Evolutionary conservation across 1,139 yeast species (phyloP).

Genomic region (Kodamaea suecica): DNA sequence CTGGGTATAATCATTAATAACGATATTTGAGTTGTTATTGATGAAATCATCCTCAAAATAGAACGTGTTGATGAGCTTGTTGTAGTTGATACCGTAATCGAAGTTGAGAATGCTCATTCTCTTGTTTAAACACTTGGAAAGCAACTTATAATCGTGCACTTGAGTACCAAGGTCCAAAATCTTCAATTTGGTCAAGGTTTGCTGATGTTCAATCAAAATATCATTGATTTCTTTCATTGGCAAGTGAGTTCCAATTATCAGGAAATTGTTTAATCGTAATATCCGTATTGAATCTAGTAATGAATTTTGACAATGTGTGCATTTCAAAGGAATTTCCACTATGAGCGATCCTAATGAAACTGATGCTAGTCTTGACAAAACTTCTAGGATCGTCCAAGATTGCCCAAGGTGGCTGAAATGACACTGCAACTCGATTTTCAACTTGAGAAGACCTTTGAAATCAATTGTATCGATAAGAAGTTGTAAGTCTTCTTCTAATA

Average conservation of each 20-base stretch:
- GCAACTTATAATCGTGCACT: conserved; percentile 9
- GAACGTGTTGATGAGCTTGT: conserved; percentile 10
- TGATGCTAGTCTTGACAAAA: not conserved
- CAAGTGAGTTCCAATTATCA: conserved; percentile 2
- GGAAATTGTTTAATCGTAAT: not conserved
- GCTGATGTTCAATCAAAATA: conserved; percentile 2
- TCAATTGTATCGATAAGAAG: conserved; percentile 1
- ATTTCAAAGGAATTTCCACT: not conserved
- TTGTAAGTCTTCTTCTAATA: not conserved
- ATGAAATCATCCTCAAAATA: conserved; percentile 3
- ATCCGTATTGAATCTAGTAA: not conserved
- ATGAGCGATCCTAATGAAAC: not conserved
- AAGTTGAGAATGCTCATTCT: conserved; percentile 13
- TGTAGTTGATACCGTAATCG: conserved; percentile 18
- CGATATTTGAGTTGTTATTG: not conserved
- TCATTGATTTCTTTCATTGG: conserved; percentile 1
- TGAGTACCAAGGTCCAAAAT: conserved; percentile 5
- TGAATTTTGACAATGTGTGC: conserved; percentile 1
- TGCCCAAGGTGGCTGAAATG: not conserved
- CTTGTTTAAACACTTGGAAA: conserved; percentile 15
- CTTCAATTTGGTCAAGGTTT: conserved; percentile 2
- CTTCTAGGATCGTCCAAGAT: conserved; percentile 1
- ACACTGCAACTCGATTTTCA: conserved; percentile 1
- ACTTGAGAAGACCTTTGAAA: not conserved
- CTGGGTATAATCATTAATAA: conserved; percentile 15